A percentile compares a stretch with the other conserved stretches of the same genome.
Evolutionary conservation across 2,329 filamentous ascomycete genomes (phyloP).

Genomic region (Ophiostoma sp.): DNA sequence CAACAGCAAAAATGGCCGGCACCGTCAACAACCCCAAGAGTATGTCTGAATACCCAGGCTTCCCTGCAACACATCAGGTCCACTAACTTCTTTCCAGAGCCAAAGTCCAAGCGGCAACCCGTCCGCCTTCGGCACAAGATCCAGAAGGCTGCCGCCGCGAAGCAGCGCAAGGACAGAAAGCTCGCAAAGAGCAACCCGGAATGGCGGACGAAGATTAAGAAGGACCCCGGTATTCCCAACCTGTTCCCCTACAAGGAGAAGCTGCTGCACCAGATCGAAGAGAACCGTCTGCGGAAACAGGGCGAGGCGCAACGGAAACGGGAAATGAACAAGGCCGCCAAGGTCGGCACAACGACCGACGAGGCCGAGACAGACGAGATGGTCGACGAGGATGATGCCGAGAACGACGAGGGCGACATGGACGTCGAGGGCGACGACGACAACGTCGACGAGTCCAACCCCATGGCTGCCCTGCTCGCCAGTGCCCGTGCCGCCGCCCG

Average conservation of each 20-base stretch:
- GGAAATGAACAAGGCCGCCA: slow-evolving; percentile 65
- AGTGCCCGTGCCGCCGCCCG: slow-evolving; percentile 74
- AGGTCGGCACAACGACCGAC: slow-evolving; percentile 44
- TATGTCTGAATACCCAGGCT: slow-evolving; percentile 32
- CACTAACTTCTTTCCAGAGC: slow-evolving; percentile 53
- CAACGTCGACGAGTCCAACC: slow-evolving; percentile 65
- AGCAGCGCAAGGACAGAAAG: slow-evolving; percentile 87
- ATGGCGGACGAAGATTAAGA: slow-evolving; percentile 94
- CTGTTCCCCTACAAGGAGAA: slow-evolving; percentile 97
- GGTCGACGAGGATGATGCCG: slow-evolving; percentile 42
- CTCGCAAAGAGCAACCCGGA: slow-evolving; percentile 91
- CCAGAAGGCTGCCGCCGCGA: slow-evolving; percentile 81
- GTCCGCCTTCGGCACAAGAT: slow-evolving; percentile 93
- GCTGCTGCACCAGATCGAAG: slow-evolving; percentile 89
- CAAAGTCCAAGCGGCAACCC: slow-evolving; percentile 86
- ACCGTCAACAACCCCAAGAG: slow-evolving; percentile 52
- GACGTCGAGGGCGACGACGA: slow-evolving; percentile 45
- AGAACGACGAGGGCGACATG: slow-evolving; percentile 46
- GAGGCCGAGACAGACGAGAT: slow-evolving; percentile 41
- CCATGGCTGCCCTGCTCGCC: slow-evolving; percentile 85
- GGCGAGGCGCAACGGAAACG: slow-evolving; percentile 68
- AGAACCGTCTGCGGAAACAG: slow-evolving; percentile 71
- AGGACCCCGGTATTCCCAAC: slow-evolving; percentile 96
- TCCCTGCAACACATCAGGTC: neutral
- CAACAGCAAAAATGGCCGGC: slow-evolving; percentile 41